Evolutionary conservation across 2,329 filamentous ascomycete genomes (phyloP).

Genomic region (Mariannaea elegans): DNA sequence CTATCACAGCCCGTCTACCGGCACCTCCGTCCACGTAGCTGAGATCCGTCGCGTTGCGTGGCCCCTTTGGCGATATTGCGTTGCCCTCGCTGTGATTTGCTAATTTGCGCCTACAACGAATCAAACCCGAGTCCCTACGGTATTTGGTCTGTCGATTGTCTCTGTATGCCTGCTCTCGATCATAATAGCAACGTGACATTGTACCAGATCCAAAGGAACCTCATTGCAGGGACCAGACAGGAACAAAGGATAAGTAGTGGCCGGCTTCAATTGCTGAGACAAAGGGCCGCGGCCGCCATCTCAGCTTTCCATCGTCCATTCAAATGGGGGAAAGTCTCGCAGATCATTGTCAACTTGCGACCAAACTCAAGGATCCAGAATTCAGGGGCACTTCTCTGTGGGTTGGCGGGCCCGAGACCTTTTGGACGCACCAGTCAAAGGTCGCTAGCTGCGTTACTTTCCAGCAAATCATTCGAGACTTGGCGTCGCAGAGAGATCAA

Average conservation of each 20-base stretch:
- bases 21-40: not conserved
- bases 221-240: not conserved
- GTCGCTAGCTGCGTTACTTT: constrained; percentile 8
- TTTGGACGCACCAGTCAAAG: constrained; percentile 4
- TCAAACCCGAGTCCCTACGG: constrained; percentile 12
- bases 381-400: constrained; percentile 15
- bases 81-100: constrained; percentile 9
- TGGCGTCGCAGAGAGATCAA: not conserved
- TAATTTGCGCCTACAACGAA: constrained; percentile 29
- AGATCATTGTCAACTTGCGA: constrained; percentile 14
- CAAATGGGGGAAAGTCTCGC: not conserved
- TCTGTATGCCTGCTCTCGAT: not conserved
- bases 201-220: not conserved
- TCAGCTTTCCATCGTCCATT: not conserved
- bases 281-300: not conserved
- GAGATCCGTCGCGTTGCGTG: constrained; percentile 16
- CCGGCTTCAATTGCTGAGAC: not conserved
- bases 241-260: not conserved
- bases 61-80: constrained; percentile 13
- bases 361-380: constrained; percentile 1
- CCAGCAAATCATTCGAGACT: constrained; percentile 8
- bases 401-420: not conserved
- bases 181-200: not conserved
- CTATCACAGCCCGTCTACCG: not conserved
- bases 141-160: constrained; percentile 1